A percentile compares a stretch with the other conserved stretches of the same genome.
These are phyloP conservation scores for Heritiera fomes DNA, from an alignment of 345 rosid genomes.

Conservation along the genomic window DNA sequence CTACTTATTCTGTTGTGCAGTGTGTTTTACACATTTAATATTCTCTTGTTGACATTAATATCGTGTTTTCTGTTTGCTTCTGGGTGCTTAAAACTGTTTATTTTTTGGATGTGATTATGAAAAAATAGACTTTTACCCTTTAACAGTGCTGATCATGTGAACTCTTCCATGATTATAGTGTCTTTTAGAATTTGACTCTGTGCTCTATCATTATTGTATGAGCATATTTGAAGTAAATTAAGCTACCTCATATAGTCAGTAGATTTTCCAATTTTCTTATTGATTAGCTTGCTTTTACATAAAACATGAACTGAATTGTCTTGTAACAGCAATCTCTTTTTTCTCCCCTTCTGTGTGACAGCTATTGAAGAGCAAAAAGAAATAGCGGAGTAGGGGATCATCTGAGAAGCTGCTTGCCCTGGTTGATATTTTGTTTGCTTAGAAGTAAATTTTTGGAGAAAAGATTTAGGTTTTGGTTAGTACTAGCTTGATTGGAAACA, in stretches of 20 bases:
- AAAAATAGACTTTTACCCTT: slow-evolving; percentile 5
- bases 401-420: slow-evolving; percentile 25
- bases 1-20: background rate
- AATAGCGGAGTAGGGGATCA: slow-evolving; percentile 7
- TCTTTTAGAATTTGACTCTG: background rate
- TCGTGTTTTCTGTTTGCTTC: background rate
- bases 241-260: background rate
- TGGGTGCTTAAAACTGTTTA: slow-evolving; percentile 11
- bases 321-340: background rate
- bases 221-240: slow-evolving; percentile 8
- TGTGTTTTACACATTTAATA: background rate
- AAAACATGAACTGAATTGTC: background rate
- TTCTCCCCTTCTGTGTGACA: background rate
- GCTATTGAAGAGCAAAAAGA: slow-evolving; percentile 25
- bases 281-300: slow-evolving; percentile 16
- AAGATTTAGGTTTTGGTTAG: slow-evolving; percentile 24
- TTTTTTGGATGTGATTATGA: background rate
- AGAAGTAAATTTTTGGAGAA: slow-evolving; percentile 12
- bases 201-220: background rate
- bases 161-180: slow-evolving; percentile 11
- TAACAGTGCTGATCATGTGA: slow-evolving; percentile 5
- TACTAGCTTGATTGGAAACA: slow-evolving; percentile 28
- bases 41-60: background rate
- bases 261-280: background rate
- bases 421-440: slow-evolving; percentile 27